Evolutionary conservation across 2,329 filamentous ascomycete genomes (phyloP).

Genomic region (Stachybotrys echinatus): DNA sequence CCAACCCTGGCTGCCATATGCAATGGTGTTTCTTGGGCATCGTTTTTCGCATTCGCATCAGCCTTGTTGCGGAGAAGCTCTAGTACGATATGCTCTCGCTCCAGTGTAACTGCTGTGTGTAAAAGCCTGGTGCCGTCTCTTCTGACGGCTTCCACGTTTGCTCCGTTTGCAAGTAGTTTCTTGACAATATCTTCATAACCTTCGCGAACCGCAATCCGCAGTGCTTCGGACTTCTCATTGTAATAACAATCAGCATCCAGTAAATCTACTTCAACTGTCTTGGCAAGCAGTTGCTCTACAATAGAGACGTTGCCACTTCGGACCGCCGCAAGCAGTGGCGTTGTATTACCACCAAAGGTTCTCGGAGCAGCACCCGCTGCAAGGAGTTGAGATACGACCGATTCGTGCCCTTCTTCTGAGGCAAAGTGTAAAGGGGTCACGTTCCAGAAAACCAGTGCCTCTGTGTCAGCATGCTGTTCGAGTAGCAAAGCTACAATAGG

Average conservation of each 20-base stretch:
- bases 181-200: background rate
- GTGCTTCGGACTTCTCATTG: background rate
- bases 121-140: background rate
- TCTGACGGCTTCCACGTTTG: background rate
- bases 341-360: background rate
- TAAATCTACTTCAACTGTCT: background rate
- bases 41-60: background rate
- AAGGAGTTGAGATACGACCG: background rate
- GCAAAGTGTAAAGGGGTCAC: background rate
- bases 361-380: background rate
- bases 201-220: background rate
- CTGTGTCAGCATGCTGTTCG: background rate
- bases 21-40: background rate
- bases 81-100: background rate
- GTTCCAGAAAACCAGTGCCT: background rate
- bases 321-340: background rate
- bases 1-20: background rate
- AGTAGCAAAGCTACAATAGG: background rate
- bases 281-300: background rate
- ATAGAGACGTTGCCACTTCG: background rate
- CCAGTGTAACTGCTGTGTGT: background rate
- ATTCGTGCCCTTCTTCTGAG: background rate
- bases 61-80: background rate
- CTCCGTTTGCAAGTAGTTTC: background rate
- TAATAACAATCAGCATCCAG: background rate